Percentiles rank a stretch among this genome's conserved stretches.
These are phyloP conservation scores for Trebouxia sp. DNA, from an alignment of 139 green algal species.

Conservation along the genomic window DNA sequence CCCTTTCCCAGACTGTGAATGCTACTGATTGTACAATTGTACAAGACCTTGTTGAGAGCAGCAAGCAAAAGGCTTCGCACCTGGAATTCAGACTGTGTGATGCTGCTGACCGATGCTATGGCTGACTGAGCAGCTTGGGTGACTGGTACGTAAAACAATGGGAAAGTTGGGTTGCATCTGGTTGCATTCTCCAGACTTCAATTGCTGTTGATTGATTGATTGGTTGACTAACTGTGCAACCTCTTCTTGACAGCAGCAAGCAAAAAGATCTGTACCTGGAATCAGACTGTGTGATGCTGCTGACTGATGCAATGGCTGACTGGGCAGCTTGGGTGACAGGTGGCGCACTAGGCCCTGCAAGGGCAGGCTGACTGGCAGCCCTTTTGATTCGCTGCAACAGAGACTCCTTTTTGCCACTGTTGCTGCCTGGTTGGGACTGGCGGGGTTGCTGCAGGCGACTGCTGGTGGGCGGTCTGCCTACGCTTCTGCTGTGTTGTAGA, in stretches of 20 bases:
- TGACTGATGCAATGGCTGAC: constrained; percentile 23
- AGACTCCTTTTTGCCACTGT: constrained; percentile 21
- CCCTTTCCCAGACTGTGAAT: too few relatives aligned
- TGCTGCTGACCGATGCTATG: constrained; percentile 11
- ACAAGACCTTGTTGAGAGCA: too few relatives aligned
- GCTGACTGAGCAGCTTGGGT: constrained; percentile 11
- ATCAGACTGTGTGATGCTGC: neutral
- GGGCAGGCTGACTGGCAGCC: constrained; percentile 58
- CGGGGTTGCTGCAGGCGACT: constrained; percentile 5
- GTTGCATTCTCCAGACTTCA: too few relatives aligned
- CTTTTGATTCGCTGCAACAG: constrained; percentile 56
- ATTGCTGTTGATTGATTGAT: too few relatives aligned
- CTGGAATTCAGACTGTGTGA: constrained; percentile 10
- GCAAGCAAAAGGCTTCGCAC: neutral
- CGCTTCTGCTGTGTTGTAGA: constrained; percentile 39
- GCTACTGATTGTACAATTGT: too few relatives aligned
- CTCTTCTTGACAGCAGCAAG: neutral
- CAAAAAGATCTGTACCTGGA: too few relatives aligned
- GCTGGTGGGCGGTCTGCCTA: neutral
- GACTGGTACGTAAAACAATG: too few relatives aligned
- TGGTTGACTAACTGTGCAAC: too few relatives aligned
- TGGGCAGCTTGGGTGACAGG: constrained; percentile 1
- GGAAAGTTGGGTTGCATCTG: too few relatives aligned
- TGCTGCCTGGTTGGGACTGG: neutral
- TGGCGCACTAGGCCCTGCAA: constrained; percentile 30